Evolutionary conservation across 495 filamentous ascomycete species (phyloP).

Genomic region (Apiosordaria backusii): DNA sequence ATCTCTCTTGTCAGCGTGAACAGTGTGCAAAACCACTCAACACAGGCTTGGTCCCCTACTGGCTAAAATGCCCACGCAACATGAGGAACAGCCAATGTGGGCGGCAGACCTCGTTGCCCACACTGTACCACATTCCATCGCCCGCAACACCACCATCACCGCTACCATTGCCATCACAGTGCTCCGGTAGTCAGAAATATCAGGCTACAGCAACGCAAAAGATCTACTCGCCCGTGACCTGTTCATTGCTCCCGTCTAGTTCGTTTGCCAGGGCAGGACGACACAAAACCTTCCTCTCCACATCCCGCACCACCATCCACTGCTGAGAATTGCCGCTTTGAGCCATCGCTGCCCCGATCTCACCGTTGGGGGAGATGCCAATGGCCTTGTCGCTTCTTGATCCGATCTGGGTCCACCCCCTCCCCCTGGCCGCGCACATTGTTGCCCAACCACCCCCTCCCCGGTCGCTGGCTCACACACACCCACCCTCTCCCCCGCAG

Average conservation of each 20-base stretch:
- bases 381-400: slow-evolving; percentile 21
- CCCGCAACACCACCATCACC: neutral
- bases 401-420: slow-evolving; percentile 29
- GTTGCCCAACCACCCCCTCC: slow-evolving; percentile 10
- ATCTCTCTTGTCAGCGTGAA: slow-evolving; percentile 2
- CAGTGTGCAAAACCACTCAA: slow-evolving; percentile 15
- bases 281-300: neutral
- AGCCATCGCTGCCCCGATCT: slow-evolving; percentile 14
- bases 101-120: neutral
- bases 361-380: slow-evolving; percentile 9
- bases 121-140: neutral
- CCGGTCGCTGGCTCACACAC: neutral
- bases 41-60: slow-evolving; percentile 15
- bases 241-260: neutral
- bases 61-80: slow-evolving; percentile 20
- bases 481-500: slow-evolving; percentile 7
- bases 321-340: neutral
- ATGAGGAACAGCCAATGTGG: slow-evolving; percentile 13
- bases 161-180: neutral
- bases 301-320: neutral
- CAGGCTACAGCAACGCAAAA: neutral
- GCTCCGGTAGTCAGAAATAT: neutral
- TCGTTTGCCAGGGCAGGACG: neutral
- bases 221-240: neutral
- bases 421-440: slow-evolving; percentile 14